Base-by-base conservation (phyloP, 208 protist genomes). In the Leptomonas pyrrhocoris region DNA sequence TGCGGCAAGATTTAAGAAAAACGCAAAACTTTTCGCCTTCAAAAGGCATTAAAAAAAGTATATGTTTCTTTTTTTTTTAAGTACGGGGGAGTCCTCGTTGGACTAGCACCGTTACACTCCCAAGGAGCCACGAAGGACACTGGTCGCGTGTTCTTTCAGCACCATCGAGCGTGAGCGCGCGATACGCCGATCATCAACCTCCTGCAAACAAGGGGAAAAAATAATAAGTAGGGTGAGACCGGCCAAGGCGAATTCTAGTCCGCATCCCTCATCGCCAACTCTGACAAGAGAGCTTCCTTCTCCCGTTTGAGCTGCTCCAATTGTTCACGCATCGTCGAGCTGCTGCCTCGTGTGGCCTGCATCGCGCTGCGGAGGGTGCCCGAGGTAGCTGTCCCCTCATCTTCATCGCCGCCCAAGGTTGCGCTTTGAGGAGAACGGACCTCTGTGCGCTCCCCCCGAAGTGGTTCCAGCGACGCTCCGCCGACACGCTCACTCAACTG, bases 231-330 rank as follows among this genome's bases (percentile, higher is more conserved):
- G 65, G 57, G 85, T 87, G 0, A 90, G 65, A 18, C 58, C 45
- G 43, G 73, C 68, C 58, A 87, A 45, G 19, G 71, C 77, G n/a
- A 84, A 13, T 55, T 74, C 58, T 89, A 81, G 19, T 74, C 59
- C 11, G 61, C 53, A 4, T 81, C 76, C 49, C 68, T 77, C 30
- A 73, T 57, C 18, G 75, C 73, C 12, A 89, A 43, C 68, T 92
- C 83, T n/a, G 60, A 65, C 42, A 65, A 28, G 11, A 92, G 73
- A 0, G 80, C 83, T 64, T 92, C 83, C 53, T 89, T 88, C 25
- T 92, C 86, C 2, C 75, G 76, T 69, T 92, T 89, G 11, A 88
- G 67, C 12, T 57, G 74, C 71, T 90, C 85, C 31, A 90, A 38
- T 40, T 88, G 79, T 25, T 87, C 74, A 2, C 85, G 74, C 61